phyloP scores from a whole-genome alignment of 176 grass and related monocot species.

The Thalia dealbata region DNA sequence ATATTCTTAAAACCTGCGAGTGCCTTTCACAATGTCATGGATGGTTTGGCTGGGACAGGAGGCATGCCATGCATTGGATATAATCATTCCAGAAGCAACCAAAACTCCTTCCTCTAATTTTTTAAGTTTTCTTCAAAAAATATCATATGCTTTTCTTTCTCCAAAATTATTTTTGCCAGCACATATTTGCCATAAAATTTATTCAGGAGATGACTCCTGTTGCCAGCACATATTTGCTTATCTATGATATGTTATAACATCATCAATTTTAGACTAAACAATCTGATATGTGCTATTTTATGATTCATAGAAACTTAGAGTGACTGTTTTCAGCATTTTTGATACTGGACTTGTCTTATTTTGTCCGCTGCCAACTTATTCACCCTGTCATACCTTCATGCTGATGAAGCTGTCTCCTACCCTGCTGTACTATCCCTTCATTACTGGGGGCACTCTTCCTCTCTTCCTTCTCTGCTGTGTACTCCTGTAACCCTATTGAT shows the following conservation, averaged over 20 bases:
- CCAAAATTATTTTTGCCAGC: background rate
- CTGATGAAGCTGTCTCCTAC: too few relatives aligned
- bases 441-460: too few relatives aligned
- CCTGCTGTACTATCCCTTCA: too few relatives aligned
- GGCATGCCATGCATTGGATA: background rate
- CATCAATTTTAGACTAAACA: background rate
- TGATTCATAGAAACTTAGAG: too few relatives aligned
- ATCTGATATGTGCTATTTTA: too few relatives aligned
- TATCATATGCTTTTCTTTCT: background rate
- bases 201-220: background rate
- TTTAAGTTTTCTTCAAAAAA: background rate
- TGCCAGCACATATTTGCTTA: constrained; percentile 8
- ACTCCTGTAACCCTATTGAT: too few relatives aligned
- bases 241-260: background rate
- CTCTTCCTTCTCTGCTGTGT: too few relatives aligned
- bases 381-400: too few relatives aligned
- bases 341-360: too few relatives aligned
- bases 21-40: background rate
- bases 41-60: background rate
- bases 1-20: background rate
- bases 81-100: background rate
- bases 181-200: constrained; percentile 19
- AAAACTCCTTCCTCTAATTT: background rate
- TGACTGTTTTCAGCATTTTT: too few relatives aligned
- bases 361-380: too few relatives aligned